These are phyloP conservation scores for Boletus speciosus DNA, from an alignment of 768 basidiomycete species.

Conservation along the genomic window DNA sequence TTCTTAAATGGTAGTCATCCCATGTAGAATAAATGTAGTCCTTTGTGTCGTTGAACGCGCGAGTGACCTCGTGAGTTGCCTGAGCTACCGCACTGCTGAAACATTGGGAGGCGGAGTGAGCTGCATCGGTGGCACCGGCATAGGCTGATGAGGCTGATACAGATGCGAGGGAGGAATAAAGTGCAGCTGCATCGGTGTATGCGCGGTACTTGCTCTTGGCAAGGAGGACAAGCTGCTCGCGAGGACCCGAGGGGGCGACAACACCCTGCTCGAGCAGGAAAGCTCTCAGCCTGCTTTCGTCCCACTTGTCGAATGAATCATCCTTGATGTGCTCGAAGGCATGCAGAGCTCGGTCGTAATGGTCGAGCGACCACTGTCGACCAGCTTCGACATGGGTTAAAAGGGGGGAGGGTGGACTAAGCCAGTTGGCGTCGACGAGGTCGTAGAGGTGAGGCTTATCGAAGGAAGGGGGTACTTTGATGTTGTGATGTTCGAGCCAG, in stretches of 20 bases:
- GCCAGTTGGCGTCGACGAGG: conserved; percentile 65
- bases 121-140: conserved; percentile 39
- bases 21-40: conserved; percentile 90
- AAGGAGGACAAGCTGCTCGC: conserved; percentile 74
- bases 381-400: conserved; percentile 32
- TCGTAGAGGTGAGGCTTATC: conserved; percentile 38
- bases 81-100: conserved; percentile 44
- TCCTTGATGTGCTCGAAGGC: conserved; percentile 58
- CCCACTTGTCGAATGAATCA: conserved; percentile 73
- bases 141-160: conserved; percentile 48
- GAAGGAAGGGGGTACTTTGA: conserved; percentile 50
- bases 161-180: conserved; percentile 49
- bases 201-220: conserved; percentile 68
- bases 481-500: conserved; percentile 68
- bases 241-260: conserved; percentile 73
- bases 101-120: conserved; percentile 38
- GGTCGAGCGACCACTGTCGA: conserved; percentile 55
- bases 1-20: conserved; percentile 73
- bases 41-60: conserved; percentile 63
- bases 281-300: conserved; percentile 75
- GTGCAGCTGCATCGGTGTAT: conserved; percentile 58
- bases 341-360: conserved; percentile 60
- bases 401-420: conserved; percentile 25
- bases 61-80: conserved; percentile 49
- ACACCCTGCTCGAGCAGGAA: conserved; percentile 87